These are phyloP conservation scores for Dendrostoma leiphaemia DNA, from an alignment of 2,329 filamentous ascomycete genomes.

Conservation along the genomic window DNA sequence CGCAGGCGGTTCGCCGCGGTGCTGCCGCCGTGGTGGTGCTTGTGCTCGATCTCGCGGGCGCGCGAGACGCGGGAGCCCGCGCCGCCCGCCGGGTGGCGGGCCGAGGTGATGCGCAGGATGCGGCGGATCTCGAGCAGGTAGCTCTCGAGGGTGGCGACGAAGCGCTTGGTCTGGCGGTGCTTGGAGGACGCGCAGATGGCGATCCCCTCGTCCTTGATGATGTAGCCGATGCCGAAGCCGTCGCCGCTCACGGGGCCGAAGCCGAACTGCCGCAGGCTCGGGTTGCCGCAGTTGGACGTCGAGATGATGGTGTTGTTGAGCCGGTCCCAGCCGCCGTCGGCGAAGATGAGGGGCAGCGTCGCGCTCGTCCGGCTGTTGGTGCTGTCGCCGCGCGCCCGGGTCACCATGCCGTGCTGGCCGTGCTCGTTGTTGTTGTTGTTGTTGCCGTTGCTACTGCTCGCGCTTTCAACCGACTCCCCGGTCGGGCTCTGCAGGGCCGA, in stretches of 20 bases:
- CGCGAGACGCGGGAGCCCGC: slow-evolving; percentile 27
- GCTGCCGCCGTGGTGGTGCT: neutral
- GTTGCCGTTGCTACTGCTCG: neutral
- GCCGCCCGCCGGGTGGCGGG: slow-evolving; percentile 35
- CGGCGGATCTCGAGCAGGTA: slow-evolving; percentile 91
- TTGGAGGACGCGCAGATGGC: slow-evolving; percentile 91
- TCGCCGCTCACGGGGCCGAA: slow-evolving; percentile 93
- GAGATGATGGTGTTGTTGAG: slow-evolving; percentile 92
- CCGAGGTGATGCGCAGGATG: slow-evolving; percentile 70
- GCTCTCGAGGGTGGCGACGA: slow-evolving; percentile 83
- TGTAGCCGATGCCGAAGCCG: slow-evolving; percentile 97
- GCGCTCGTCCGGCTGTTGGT: slow-evolving; percentile 40
- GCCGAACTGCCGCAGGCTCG: slow-evolving; percentile 89
- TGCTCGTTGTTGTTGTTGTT: slow-evolving; percentile 21
- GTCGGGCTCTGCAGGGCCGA: slow-evolving; percentile 53
- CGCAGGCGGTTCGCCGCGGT: slow-evolving; percentile 53
- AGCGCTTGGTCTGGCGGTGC: slow-evolving; percentile 87
- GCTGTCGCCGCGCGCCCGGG: slow-evolving; percentile 53
- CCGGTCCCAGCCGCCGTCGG: slow-evolving; percentile 88
- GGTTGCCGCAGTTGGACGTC: slow-evolving; percentile 98
- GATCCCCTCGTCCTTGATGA: slow-evolving; percentile 92
- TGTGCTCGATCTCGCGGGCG: slow-evolving; percentile 51
- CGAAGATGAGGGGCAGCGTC: slow-evolving; percentile 75
- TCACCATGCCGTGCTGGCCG: slow-evolving; percentile 30
- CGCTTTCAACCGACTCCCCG: slow-evolving; percentile 41